A percentile compares a stretch with the other conserved stretches of the same genome.
Evolutionary conservation across 306 rosid genomes (phyloP).

Genomic region (Hylodesmum podocarpum): DNA sequence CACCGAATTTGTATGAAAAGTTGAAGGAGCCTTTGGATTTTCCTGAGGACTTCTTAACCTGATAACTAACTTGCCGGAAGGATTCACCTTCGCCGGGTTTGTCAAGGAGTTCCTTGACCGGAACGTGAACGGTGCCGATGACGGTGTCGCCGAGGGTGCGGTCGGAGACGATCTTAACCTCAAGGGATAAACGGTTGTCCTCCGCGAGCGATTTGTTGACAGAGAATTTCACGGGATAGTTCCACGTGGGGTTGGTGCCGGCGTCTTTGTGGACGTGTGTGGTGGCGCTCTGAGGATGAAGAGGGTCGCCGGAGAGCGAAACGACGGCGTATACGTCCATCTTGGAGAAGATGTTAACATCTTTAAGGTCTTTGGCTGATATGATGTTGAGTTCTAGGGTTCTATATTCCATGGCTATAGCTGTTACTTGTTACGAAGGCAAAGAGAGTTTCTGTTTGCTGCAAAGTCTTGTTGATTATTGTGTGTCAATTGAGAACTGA

Average conservation of each 20-base stretch:
- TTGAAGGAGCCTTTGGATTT: conserved; percentile 54
- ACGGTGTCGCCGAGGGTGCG: conserved; percentile 57
- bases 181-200: conserved; percentile 51
- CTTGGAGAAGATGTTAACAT: conserved; percentile 65
- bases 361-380: conserved; percentile 71
- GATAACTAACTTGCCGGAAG: conserved; percentile 44
- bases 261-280: conserved; percentile 43
- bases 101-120: conserved; percentile 60
- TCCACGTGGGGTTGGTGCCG: conserved; percentile 68
- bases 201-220: conserved; percentile 40
- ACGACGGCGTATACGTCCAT: conserved; percentile 77
- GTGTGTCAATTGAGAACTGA: too few relatives aligned
- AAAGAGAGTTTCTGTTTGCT: neutral
- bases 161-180: conserved; percentile 46
- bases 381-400: conserved; percentile 59
- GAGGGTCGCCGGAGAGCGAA: conserved; percentile 50
- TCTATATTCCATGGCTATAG: conserved; percentile 49
- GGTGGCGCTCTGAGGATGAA: conserved; percentile 25
- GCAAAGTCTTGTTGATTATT: neutral
- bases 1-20: conserved; percentile 50
- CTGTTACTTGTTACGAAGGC: too few relatives aligned
- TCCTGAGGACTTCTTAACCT: conserved; percentile 60
- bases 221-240: conserved; percentile 46
- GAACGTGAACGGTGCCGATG: conserved; percentile 55
- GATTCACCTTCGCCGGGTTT: conserved; percentile 26